Evolutionary conservation across 1,284 basidiomycete genomes (phyloP).

Genomic region (Cerioporus squamosus): DNA sequence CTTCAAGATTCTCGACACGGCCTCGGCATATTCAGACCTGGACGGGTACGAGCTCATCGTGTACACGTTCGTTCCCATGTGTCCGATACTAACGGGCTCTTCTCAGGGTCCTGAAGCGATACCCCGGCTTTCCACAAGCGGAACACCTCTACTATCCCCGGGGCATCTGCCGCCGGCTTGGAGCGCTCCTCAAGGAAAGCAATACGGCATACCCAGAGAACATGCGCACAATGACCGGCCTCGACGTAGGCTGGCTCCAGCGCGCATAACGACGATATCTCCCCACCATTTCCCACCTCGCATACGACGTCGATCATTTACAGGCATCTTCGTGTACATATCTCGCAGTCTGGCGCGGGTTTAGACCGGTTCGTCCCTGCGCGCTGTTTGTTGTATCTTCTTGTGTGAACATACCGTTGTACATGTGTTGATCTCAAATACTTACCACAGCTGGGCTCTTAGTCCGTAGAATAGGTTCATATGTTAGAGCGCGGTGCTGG

Average conservation of each 20-base stretch:
- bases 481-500: constrained; percentile 17
- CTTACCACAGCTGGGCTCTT: background rate
- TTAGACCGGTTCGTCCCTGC: background rate
- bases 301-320: background rate
- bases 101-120: constrained; percentile 43
- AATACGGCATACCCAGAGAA: constrained; percentile 73
- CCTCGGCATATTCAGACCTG: constrained; percentile 53
- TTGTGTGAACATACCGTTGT: background rate
- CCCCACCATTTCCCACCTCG: background rate
- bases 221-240: constrained; percentile 75
- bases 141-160: constrained; percentile 81
- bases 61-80: background rate
- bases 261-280: constrained; percentile 22
- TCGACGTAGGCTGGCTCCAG: constrained; percentile 80
- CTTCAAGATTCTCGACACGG: constrained; percentile 70
- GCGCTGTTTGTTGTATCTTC: constrained; percentile 1
- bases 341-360: background rate
- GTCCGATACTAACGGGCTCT: constrained; percentile 3
- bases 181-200: constrained; percentile 70
- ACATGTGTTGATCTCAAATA: too few species aligned
- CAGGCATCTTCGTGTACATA: constrained; percentile 1
- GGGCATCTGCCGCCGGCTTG: constrained; percentile 70
- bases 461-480: constrained; percentile 2
- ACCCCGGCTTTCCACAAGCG: constrained; percentile 84
- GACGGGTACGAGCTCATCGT: constrained; percentile 46